Conservation (phyloP, 352 stramenopile genomes). For the Pelagophyceae sp. region DNA sequence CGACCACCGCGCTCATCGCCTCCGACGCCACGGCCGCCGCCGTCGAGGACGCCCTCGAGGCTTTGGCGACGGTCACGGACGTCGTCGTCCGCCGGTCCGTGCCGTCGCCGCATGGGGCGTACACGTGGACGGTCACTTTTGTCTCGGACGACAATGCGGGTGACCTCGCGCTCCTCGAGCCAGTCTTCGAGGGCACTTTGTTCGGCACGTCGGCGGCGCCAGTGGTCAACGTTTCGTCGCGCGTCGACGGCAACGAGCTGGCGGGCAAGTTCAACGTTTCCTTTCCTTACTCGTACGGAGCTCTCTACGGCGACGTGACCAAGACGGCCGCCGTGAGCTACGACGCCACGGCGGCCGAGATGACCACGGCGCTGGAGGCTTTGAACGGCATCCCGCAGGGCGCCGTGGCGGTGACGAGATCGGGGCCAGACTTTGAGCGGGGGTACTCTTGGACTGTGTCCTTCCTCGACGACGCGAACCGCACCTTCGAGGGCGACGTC, state of each 20-base stretch:
- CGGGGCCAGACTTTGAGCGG: constrained; percentile 60
- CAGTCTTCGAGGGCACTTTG: not conserved
- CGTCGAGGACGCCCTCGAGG: constrained; percentile 41
- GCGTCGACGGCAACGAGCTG: constrained; percentile 42
- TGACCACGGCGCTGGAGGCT: constrained; percentile 51
- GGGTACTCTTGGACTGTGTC: constrained; percentile 87
- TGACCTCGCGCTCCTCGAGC: constrained; percentile 30
- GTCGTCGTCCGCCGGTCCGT: constrained; percentile 43
- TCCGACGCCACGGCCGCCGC: constrained; percentile 60
- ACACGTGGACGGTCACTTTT: constrained; percentile 47
- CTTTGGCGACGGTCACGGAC: constrained; percentile 39
- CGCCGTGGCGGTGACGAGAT: constrained; percentile 39
- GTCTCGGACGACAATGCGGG: constrained; percentile 41
- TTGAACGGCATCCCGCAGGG: constrained; percentile 34
- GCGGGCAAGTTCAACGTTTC: constrained; percentile 37
- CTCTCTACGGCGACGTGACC: constrained; percentile 26
- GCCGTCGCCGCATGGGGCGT: constrained; percentile 30
- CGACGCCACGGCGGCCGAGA: constrained; percentile 55
- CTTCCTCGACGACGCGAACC: constrained; percentile 56
- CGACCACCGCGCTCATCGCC: constrained; percentile 62
- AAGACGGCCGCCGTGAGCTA: constrained; percentile 54
- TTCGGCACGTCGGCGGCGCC: not conserved
- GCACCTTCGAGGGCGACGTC: constrained; percentile 34
- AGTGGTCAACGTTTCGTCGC: constrained; percentile 16
- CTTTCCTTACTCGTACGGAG: constrained; percentile 31